These are phyloP conservation scores for Carex cristatella DNA, from an alignment of 176 grass and related monocot species.

Conservation along the genomic window DNA sequence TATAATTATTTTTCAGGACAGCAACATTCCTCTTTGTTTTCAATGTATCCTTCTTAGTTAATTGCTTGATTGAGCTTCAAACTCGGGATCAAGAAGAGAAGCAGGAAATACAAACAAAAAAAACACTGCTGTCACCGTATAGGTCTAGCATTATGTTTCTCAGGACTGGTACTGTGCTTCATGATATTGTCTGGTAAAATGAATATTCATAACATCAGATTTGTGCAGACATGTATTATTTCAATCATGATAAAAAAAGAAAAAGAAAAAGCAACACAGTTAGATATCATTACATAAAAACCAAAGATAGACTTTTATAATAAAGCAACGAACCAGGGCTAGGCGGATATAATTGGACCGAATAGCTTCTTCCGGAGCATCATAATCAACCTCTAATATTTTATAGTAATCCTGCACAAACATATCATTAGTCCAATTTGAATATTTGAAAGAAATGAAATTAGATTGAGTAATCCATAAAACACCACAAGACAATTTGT, in stretches of 20 bases:
- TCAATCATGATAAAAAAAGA: not conserved
- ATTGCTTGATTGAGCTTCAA: not conserved
- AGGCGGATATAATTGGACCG: slow-evolving; percentile 92
- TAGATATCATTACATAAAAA: not conserved
- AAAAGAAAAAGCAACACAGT: not conserved
- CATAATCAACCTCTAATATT: slow-evolving; percentile 74
- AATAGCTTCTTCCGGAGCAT: slow-evolving; percentile 86
- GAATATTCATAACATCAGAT: not conserved
- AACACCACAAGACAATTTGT: not conserved
- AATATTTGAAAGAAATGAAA: not conserved
- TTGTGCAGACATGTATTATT: not conserved
- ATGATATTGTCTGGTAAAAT: not conserved
- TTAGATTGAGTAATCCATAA: not conserved
- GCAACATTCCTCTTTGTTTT: not conserved
- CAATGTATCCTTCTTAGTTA: not conserved
- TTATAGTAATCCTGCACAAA: slow-evolving; percentile 95
- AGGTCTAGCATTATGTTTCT: not conserved
- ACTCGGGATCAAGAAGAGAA: not conserved
- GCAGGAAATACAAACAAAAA: not conserved
- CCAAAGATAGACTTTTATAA: not conserved
- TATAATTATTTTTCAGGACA: not conserved
- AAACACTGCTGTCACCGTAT: not conserved
- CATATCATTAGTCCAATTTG: not conserved
- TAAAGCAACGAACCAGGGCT: slow-evolving; percentile 58
- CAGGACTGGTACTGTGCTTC: not conserved